These are phyloP conservation scores for Phylloporus sp. DNA, from an alignment of 1,284 basidiomycete genomes.

Conservation along the genomic window DNA sequence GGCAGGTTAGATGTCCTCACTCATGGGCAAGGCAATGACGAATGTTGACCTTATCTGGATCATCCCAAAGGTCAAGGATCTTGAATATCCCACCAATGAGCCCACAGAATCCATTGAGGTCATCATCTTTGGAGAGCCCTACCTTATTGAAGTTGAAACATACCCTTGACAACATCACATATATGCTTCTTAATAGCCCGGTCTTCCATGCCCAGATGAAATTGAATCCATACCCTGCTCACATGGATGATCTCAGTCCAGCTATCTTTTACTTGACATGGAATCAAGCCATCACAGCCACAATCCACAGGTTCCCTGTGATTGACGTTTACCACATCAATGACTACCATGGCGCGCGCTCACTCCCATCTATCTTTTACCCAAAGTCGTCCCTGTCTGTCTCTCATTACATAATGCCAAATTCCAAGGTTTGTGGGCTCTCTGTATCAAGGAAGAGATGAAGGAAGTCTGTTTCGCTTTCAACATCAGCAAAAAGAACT, in stretches of 20 bases:
- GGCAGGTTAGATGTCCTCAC: constrained; percentile 94
- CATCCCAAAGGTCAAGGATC: constrained; percentile 89
- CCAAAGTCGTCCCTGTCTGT: constrained; percentile 87
- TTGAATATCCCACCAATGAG: constrained; percentile 90
- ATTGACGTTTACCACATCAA: constrained; percentile 91
- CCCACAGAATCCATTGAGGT: constrained; percentile 92
- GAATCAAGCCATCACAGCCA: constrained; percentile 94
- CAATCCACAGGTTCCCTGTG: constrained; percentile 80
- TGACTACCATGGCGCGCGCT: constrained; percentile 93
- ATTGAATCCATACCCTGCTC: constrained; percentile 90
- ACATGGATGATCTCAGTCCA: constrained; percentile 94
- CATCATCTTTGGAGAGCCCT: constrained; percentile 93
- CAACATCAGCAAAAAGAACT: constrained; percentile 94
- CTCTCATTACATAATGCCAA: constrained; percentile 95
- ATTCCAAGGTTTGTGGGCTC: constrained; percentile 94
- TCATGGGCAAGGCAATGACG: constrained; percentile 97
- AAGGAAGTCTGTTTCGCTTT: constrained; percentile 96
- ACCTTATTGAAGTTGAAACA: constrained; percentile 95
- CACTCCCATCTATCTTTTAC: constrained; percentile 87
- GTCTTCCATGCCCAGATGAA: constrained; percentile 96
- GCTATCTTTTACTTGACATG: constrained; percentile 97
- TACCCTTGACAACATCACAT: constrained; percentile 91
- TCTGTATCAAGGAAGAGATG: constrained; percentile 95
- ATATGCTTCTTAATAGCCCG: constrained; percentile 89
- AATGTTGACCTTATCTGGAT: constrained; percentile 95